Percentiles rank a stretch among this genome's conserved stretches.
Conservation (phyloP, 768 basidiomycete genomes). For the Candolleomyces efflorescens region DNA sequence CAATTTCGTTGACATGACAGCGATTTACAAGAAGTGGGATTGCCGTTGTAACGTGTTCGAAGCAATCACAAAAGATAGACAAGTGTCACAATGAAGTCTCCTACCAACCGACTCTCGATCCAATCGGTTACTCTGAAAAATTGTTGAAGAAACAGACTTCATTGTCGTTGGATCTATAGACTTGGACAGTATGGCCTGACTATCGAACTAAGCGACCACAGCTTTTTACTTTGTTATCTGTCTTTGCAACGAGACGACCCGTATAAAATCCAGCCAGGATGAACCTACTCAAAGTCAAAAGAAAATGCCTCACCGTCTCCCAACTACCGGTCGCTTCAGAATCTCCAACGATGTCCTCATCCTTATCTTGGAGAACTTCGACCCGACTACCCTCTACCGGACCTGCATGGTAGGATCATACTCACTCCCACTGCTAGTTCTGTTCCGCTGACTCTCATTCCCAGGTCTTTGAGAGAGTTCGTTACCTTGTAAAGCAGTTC, state of each 20-base stretch:
- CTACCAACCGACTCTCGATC: conserved; percentile 42
- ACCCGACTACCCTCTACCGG: conserved; percentile 43
- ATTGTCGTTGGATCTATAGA: conserved; percentile 4
- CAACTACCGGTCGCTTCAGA: conserved; percentile 41
- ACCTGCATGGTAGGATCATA: conserved; percentile 38
- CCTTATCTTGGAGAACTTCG: conserved; percentile 43
- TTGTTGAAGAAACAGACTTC: conserved; percentile 38
- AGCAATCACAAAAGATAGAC: conserved; percentile 44
- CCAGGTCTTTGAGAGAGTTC: conserved; percentile 45
- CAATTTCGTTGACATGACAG: conserved; percentile 55
- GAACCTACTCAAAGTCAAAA: conserved; percentile 24
- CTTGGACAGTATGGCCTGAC: conserved; percentile 33
- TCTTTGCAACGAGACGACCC: conserved; percentile 29
- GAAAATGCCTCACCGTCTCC: conserved; percentile 45
- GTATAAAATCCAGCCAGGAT: conserved; percentile 44
- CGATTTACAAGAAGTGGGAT: conserved; percentile 35
- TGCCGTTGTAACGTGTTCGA: conserved; percentile 22
- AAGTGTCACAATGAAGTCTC: conserved; percentile 42
- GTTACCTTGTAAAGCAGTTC: conserved; percentile 41
- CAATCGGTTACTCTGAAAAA: conserved; percentile 35
- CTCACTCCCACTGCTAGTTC: neutral
- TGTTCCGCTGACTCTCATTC: conserved; percentile 6
- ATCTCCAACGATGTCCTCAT: conserved; percentile 51
- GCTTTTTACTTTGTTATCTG: conserved; percentile 39
- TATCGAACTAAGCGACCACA: conserved; percentile 39